phyloP scores from a whole-genome alignment of 805 yeast genomes.

The Yamadazyma kitorensis region DNA sequence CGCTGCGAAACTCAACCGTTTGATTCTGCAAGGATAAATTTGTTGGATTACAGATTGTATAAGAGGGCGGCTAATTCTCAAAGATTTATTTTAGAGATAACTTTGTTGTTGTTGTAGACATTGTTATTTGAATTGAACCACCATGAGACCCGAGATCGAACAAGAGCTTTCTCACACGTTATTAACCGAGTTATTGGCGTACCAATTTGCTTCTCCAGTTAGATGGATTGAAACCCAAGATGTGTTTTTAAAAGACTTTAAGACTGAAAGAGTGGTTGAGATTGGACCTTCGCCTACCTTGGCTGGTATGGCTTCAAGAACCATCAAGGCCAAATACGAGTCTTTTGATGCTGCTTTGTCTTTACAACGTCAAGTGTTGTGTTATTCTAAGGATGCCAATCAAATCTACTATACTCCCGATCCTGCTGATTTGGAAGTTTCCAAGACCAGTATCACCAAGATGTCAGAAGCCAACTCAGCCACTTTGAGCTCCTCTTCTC shows the following conservation, averaged over 20 bases:
- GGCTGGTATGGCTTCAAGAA: conserved; percentile 98
- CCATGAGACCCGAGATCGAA: conserved; percentile 90
- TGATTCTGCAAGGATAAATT: too few relatives aligned
- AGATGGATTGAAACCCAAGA: conserved; percentile 99
- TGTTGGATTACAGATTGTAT: too few relatives aligned
- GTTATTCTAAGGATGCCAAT: conserved; percentile 94
- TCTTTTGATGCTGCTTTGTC: conserved; percentile 97
- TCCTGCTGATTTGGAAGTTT: conserved; percentile 49
- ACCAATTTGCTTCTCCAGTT: conserved; percentile 98
- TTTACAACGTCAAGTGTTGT: conserved; percentile 87
- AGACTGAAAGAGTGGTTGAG: conserved; percentile 96
- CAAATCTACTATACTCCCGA: conserved; percentile 94
- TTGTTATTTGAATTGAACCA: too few relatives aligned
- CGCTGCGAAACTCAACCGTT: too few relatives aligned
- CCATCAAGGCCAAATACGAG: conserved; percentile 92
- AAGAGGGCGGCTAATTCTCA: too few relatives aligned
- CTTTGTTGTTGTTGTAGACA: too few relatives aligned
- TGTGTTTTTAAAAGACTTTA: conserved; percentile 88
- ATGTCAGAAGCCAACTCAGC: conserved; percentile 2
- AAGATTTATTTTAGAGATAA: too few relatives aligned
- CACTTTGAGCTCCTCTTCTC: conserved; percentile 1
- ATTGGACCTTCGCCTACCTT: conserved; percentile 98
- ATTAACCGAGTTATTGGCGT: conserved; percentile 93
- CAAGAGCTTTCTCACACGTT: conserved; percentile 96
- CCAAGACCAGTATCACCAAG: conserved; percentile 14